phyloP scores from a whole-genome alignment of 2,329 filamentous ascomycete genomes.

The Thielaviopsis euricoi region DNA sequence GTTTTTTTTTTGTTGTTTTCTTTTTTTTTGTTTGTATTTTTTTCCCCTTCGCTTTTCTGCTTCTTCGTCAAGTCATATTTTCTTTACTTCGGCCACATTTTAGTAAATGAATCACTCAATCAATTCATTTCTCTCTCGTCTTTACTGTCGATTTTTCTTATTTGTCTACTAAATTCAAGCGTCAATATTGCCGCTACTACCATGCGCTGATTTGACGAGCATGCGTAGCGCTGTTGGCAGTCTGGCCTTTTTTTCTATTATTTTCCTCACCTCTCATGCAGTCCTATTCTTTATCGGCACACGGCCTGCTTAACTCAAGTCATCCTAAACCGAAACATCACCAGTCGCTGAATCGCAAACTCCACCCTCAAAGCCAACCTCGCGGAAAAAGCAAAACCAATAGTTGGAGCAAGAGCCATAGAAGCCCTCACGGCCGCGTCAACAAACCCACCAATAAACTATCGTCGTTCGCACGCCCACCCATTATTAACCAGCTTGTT shows the following conservation, averaged over 20 bases:
- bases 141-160: background rate
- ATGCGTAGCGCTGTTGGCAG: conserved; percentile 9
- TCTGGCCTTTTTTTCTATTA: background rate
- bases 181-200: background rate
- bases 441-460: background rate
- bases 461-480: background rate
- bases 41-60: background rate
- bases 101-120: background rate
- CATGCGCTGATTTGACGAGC: conserved; percentile 11
- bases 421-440: background rate
- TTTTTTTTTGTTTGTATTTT: too few relatives aligned
- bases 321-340: background rate
- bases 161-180: background rate
- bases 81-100: background rate
- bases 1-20: too few relatives aligned
- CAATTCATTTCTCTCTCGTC: background rate
- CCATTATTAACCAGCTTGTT: background rate
- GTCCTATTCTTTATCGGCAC: conserved; percentile 9
- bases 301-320: conserved; percentile 3
- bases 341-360: background rate
- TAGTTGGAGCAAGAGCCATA: background rate
- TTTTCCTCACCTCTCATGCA: conserved; percentile 7
- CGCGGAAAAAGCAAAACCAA: background rate
- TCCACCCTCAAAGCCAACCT: background rate
- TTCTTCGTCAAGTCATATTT: background rate